Base-by-base conservation (phyloP, 2,329 filamentous ascomycete genomes). In the Neocatenulostroma microsporum region DNA sequence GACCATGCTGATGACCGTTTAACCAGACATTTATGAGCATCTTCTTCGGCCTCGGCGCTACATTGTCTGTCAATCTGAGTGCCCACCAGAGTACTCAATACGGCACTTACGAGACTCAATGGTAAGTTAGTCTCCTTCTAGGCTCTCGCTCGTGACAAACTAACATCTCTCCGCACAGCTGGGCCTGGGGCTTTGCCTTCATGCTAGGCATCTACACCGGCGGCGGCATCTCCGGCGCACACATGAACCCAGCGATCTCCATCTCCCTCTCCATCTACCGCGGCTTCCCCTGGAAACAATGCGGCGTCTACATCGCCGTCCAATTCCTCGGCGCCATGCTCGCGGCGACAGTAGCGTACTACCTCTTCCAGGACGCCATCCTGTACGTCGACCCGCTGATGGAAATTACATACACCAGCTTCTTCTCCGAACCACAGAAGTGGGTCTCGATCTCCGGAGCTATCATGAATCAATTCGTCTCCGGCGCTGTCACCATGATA, bases 261-360 rank as follows among this genome's bases (percentile, higher is more conserved):
- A 55, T 72, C 19, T 53, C 58, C 19, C 51, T 66, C 3, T 57
- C 55, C 3, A 37, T 57, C n/a, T 73, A 64, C 48, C 66, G 70
- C 25, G 70, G 70, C 0, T 73, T 77, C 27, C 73, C 73, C 0
- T 65, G 68, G 35, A 54, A 62, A 4, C 68, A 72, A 51, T 62
- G 72, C 4, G 60, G 68, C 2, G 56, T 66, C 4, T 77, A 75
- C 44, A 62, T 72, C 7, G 41, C 63, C 2, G 68, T 72, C 12
- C 73, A 77, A 45, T 58, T 74, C 33, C 47, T 76, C 0, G 72
- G 67, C 2, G 72, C 70, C 2, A 68, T 76, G 34, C 53, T 62
- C 19, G 73, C 72, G 1, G 57, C 54, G 10, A 48, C 72, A 15
- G 55, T 71, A 19, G 64, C 70, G 1, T 69, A 64, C 38, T 62